These are phyloP conservation scores for Karstenula rhodostoma DNA, from an alignment of 2,329 filamentous ascomycete genomes.

Conservation along the genomic window DNA sequence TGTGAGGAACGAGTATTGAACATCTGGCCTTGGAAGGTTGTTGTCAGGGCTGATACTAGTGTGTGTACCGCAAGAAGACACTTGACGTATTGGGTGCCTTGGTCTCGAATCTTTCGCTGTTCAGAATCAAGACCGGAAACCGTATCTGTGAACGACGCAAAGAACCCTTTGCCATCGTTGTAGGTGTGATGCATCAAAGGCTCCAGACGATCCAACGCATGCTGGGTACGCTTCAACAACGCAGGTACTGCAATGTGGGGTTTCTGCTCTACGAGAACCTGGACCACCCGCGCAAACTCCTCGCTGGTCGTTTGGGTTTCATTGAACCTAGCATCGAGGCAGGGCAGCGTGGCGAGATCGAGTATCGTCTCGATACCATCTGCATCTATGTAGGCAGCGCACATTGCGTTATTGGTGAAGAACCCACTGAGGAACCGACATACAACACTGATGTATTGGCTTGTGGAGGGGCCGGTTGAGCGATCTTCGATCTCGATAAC, in stretches of 20 bases:
- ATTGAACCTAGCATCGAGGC: constrained; percentile 77
- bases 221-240: constrained; percentile 76
- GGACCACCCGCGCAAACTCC: constrained; percentile 76
- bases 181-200: constrained; percentile 66
- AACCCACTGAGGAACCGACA: constrained; percentile 81
- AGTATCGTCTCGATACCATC: constrained; percentile 85
- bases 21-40: constrained; percentile 72
- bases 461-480: constrained; percentile 61
- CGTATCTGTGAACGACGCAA: constrained; percentile 66
- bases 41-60: constrained; percentile 76
- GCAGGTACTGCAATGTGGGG: constrained; percentile 84
- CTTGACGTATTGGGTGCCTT: constrained; percentile 81
- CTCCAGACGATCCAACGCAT: constrained; percentile 71
- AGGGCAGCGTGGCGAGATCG: constrained; percentile 83
- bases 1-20: constrained; percentile 70
- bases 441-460: constrained; percentile 76
- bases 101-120: constrained; percentile 52
- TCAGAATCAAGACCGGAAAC: constrained; percentile 21
- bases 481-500: constrained; percentile 60
- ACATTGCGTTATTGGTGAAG: constrained; percentile 76
- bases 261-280: constrained; percentile 80
- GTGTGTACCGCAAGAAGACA: constrained; percentile 79
- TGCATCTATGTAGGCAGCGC: constrained; percentile 75
- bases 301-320: constrained; percentile 68
- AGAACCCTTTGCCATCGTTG: constrained; percentile 66